Evolutionary conservation across 2,329 filamentous ascomycete genomes (phyloP), one percentile per base, ranked within the genome.

Genomic region (Falciphora oryzae): DNA sequence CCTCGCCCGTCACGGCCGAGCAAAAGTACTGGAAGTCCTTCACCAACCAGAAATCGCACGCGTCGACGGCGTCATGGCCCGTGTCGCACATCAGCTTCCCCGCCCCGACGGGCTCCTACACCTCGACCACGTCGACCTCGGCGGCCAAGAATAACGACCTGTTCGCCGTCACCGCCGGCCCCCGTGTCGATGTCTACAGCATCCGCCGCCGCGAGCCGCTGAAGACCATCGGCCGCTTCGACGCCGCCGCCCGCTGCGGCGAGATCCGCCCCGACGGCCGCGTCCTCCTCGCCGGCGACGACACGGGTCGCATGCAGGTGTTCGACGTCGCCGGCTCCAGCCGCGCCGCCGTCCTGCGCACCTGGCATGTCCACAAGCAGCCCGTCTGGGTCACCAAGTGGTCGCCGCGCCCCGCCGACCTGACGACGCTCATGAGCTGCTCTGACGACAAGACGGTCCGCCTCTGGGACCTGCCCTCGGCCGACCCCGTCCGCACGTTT

Each of bases 21-120:
- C 93, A 98, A 79, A 86, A 89, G 69, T 98, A 98, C 83, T 99
- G 96, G 96, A 90, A 90, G 74, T 89, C 90, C 16, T 99, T 99
- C 82, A 93, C 92, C 79, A 95, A 93, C 70, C 91, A 93, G 69
- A 87, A 96, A 65, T 88, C 94, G 67, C 88, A 98, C 67, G 91
- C 95, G 59, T 96, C 94, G 68, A 93, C 93, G 68, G 92, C 95
- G 68, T 91, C 92, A 74, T 93, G 91, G 75, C 90, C 92, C 59
- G 87, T 99, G 72, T 97, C 93, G 44, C 89, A 96, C 76, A 96
- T 99, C 75, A 93, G 91, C 62, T 89, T 89, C 75, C 90, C 84
- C 67, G 73, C 77, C 27, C 75, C 78, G 14, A 79, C 81, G 22
- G 78, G 60, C 38, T 29, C 38, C 44, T 59, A 29, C 57, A 6